Base-by-base conservation (phyloP, 2,329 filamentous ascomycete species). In the Biscogniauxia sp. region DNA sequence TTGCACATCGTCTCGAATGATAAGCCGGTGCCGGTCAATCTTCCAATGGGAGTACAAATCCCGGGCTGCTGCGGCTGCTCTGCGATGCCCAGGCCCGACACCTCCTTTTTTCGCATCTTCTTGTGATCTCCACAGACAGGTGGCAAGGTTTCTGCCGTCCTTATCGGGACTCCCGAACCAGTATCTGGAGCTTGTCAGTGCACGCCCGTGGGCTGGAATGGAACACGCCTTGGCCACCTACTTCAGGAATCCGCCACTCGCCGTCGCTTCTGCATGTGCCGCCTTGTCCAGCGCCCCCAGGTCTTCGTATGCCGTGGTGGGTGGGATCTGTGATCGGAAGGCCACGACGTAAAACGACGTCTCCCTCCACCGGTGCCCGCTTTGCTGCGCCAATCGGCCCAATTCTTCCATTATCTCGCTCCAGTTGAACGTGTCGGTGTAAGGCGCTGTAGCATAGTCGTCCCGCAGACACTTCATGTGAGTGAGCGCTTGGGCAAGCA, bases 191-290 rank as follows among this genome's bases (percentile, higher is more conserved):
- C 32, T 50, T 61, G 66, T 71, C 53, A 71, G 65, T 68, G 55
- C 58, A 57, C 64, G 59, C 45, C 60, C 57, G 28, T 32, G 28
- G 11, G 11, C 28, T 28, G 57, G 56, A 60, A 54, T 57, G 72
- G 68, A 56, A 56, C 57, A 45, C 50, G 37, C 37, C 23, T 45
- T 13, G 37, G 37, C 37, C 17, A 74, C 81, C 72, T 77, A 87
- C 84, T 96, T 96, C 71, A 97, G 77, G 71, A 97, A 84, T 0
- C 92, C 92, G 5, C 93, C 93, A 69, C 87, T 91, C 49, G 83
- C 83, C 19, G 88, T 88, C 13, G 93, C 93, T 74, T 97, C 93
- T 23, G 84, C 82, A 73, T 97, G 93, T 6, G 90, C 90, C 61
- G 86, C 86, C 71, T 88, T 88, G 75, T 97, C 93, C 32, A 97